Evolutionary conservation across 2,329 filamentous ascomycete species (phyloP).

Genomic region (Fusarium tanahbumbuense): DNA sequence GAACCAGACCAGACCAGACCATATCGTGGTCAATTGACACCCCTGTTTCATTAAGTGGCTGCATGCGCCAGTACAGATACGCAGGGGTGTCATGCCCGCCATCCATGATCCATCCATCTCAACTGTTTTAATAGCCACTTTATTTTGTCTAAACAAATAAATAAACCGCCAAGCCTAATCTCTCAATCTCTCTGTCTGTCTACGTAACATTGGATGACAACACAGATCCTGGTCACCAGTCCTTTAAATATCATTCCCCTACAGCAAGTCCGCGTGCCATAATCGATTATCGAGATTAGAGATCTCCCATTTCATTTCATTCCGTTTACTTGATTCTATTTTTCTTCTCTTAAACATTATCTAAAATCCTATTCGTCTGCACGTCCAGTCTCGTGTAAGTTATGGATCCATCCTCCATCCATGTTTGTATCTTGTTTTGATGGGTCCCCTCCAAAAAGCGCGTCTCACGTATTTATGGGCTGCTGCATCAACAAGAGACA

Average conservation of each 20-base stretch:
- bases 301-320: slow-evolving; percentile 1
- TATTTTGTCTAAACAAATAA: slow-evolving; percentile 31
- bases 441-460: slow-evolving; percentile 30
- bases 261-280: slow-evolving; percentile 33
- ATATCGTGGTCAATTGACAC: slow-evolving; percentile 42
- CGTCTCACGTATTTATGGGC: slow-evolving; percentile 30
- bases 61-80: slow-evolving; percentile 42
- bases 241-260: slow-evolving; percentile 31
- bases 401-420: slow-evolving; percentile 24
- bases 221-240: slow-evolving; percentile 26
- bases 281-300: slow-evolving; percentile 21
- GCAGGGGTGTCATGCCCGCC: slow-evolving; percentile 48
- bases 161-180: slow-evolving; percentile 44
- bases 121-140: slow-evolving; percentile 30
- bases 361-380: not conserved
- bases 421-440: slow-evolving; percentile 36
- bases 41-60: slow-evolving; percentile 50
- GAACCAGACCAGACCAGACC: slow-evolving; percentile 9
- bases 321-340: not conserved
- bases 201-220: not conserved
- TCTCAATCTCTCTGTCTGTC: not conserved
- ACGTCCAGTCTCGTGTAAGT: slow-evolving; percentile 19
- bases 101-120: slow-evolving; percentile 42
- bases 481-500: slow-evolving; percentile 38
- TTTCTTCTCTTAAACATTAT: not conserved